Base-by-base conservation (phyloP, 2,329 filamentous ascomycete genomes). In the Ascochyta pisi region DNA sequence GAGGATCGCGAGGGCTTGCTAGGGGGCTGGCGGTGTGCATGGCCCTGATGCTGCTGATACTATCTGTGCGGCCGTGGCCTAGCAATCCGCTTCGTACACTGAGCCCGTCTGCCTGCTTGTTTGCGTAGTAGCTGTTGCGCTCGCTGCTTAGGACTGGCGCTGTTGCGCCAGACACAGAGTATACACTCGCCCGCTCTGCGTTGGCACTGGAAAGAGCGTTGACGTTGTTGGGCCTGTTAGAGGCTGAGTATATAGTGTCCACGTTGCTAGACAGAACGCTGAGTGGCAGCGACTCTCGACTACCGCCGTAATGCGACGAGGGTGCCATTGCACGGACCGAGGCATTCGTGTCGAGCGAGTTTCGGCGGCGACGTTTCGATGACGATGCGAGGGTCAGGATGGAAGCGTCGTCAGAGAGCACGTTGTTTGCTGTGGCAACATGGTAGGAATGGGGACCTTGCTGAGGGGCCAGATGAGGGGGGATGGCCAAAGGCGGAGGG, bases 311-410 rank as follows among this genome's bases (percentile, higher is more conserved):
- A 4, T 94, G 81, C 0, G 90, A 93, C 0, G 89, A 91, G 0
- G 91, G 91, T 1, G 91, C 89, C n/a, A 96, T 79, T 2, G 91
- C 91, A 39, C 91, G 89, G 35, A 95, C 90, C 0, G 90, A 94
- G 5, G 91, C 91, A 71, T 95, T 90, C 0, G 91, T 95, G 73
- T 95, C 91, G 76, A 94, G 87, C 27, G 90, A 93, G 57, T 90
- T 85, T 44, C 91, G 85, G 33, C 91, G 87, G 26, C 88, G 84
- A 34, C 89, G 86, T 77, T 94, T 92, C 62, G 89, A 91, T 0
- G 90, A 93, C 4, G 90, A 94, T 2, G 91, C 91, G 13, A 96
- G 82, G 0, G 91, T 96, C 57, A 96, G 78, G 64, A 96, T 93
- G 24, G 90, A 94, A 22, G 91, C 91, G 71, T 96, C 91, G 73